These are phyloP conservation scores for Strobilomyces echinocephalus DNA, from an alignment of 768 basidiomycete genomes.

Conservation along the genomic window DNA sequence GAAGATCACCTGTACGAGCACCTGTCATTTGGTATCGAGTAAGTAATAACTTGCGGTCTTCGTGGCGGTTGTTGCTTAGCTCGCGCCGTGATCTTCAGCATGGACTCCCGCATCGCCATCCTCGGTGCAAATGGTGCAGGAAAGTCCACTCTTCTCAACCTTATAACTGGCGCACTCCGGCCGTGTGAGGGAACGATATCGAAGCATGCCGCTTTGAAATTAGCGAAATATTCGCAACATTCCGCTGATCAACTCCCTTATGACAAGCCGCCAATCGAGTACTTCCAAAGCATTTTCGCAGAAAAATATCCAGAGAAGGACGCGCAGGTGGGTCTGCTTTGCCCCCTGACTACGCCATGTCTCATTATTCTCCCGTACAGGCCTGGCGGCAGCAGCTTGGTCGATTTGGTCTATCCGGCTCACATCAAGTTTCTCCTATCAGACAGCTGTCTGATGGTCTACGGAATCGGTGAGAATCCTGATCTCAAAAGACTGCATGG, in stretches of 20 bases:
- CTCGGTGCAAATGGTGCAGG: conserved; percentile 95
- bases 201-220: conserved; percentile 85
- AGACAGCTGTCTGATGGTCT: conserved; percentile 93
- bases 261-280: conserved; percentile 84
- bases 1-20: conserved; percentile 83
- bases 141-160: conserved; percentile 86
- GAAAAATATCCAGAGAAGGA: conserved; percentile 95
- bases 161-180: conserved; percentile 79
- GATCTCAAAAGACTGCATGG: conserved; percentile 7
- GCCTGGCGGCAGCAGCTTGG: conserved; percentile 95
- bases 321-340: conserved; percentile 41
- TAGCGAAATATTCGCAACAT: conserved; percentile 98
- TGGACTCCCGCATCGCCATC: conserved; percentile 94
- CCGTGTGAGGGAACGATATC: conserved; percentile 83
- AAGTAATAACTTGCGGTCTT: conserved; percentile 27
- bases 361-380: conserved; percentile 34
- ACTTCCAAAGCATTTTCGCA: conserved; percentile 78
- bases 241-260: conserved; percentile 98
- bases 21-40: conserved; percentile 98
- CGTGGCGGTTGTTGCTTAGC: conserved; percentile 4
- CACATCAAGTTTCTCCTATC: conserved; percentile 93
- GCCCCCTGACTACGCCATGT: conserved; percentile 9
- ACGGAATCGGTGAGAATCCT: conserved; percentile 71
- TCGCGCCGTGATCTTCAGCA: conserved; percentile 40
- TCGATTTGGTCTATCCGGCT: conserved; percentile 89